Base-by-base conservation (phyloP, 805 yeast genomes). In the Hanseniaspora guilliermondii region DNA sequence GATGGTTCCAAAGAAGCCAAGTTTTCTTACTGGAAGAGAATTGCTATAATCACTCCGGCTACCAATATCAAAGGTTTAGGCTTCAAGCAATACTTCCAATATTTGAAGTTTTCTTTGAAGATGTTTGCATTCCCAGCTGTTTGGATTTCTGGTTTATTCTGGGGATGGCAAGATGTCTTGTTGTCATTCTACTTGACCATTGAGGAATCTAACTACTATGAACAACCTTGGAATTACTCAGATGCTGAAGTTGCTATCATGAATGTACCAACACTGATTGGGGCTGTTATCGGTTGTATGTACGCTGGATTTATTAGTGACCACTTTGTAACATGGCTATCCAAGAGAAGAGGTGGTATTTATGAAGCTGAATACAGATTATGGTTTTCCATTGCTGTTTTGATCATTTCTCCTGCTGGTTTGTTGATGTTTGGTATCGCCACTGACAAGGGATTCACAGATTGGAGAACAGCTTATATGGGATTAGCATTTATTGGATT, bases 131-230 rank as follows among this genome's bases (percentile, higher is more conserved):
- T 79, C 63, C 86, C 86, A 2, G 83, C 85, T 3, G 82, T 79
- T 14, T 68, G 82, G 60, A 69, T 78, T 24, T 78, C 85, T 1
- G 86, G 87, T 48, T 58, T 81, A n/a, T 78, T 84, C 59, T 85
- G 91, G 91, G 91, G 91, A 45, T 72, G 80, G 56, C 91, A 84
- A 65, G 87, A 83, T 63, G 85, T 88, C 0, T 81, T 83, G 62
- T 72, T 84, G 59, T 78, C 89, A 0, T 84, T 85, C 61, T 85
- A 83, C 66, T 66, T 85, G 58, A 83, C 89, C 2, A 77, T 85
- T 12, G 85, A 83, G 63, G 88, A 83, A 57, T 80, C 80, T 55
- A 70, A 72, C 58, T 84, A 79, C 68, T 78, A 78, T 50, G 81
- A 75, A 53, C 73, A 74, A 0, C 91, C 93, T 12, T 84, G 78